These are phyloP conservation scores for Penicillium sp. DNA, from an alignment of 2,329 filamentous ascomycete species.

Conservation along the genomic window DNA sequence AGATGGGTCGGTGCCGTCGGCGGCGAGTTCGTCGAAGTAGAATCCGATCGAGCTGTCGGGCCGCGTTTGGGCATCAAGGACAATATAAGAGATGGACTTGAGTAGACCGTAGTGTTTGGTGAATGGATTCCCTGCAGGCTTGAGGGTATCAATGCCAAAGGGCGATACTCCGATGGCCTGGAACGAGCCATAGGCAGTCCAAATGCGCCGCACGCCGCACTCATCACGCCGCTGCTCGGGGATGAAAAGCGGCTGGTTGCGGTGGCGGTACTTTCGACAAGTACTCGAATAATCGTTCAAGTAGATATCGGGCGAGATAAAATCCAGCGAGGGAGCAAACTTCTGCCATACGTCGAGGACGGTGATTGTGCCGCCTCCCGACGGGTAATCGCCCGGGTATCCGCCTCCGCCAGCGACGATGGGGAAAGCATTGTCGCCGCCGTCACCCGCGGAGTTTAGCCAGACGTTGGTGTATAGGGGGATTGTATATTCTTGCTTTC, in stretches of 20 bases:
- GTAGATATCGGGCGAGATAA: slow-evolving; percentile 55
- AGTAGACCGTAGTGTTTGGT: slow-evolving; percentile 47
- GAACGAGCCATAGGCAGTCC: slow-evolving; percentile 43
- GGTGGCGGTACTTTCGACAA: slow-evolving; percentile 49
- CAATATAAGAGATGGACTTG: slow-evolving; percentile 36
- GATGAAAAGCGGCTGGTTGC: slow-evolving; percentile 51
- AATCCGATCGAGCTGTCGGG: slow-evolving; percentile 45
- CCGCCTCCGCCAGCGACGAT: slow-evolving; percentile 49
- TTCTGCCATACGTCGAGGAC: slow-evolving; percentile 52
- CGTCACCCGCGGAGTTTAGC: slow-evolving; percentile 47
- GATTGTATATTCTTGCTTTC: slow-evolving; percentile 47
- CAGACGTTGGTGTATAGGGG: slow-evolving; percentile 54
- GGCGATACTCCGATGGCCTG: slow-evolving; percentile 42
- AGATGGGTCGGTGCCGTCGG: slow-evolving; percentile 33
- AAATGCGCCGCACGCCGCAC: slow-evolving; percentile 46
- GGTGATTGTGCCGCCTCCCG: slow-evolving; percentile 49
- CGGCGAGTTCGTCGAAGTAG: slow-evolving; percentile 36
- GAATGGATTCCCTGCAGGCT: slow-evolving; percentile 31
- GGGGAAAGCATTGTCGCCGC: slow-evolving; percentile 34
- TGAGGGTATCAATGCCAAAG: slow-evolving; percentile 50
- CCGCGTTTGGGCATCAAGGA: slow-evolving; percentile 47
- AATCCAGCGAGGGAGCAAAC: slow-evolving; percentile 51
- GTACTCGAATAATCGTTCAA: slow-evolving; percentile 49
- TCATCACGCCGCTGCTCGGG: slow-evolving; percentile 54
- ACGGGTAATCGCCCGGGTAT: slow-evolving; percentile 53